These are phyloP conservation scores for Phytophthora tentaculata DNA, from an alignment of 352 stramenopile species.

Conservation along the genomic window DNA sequence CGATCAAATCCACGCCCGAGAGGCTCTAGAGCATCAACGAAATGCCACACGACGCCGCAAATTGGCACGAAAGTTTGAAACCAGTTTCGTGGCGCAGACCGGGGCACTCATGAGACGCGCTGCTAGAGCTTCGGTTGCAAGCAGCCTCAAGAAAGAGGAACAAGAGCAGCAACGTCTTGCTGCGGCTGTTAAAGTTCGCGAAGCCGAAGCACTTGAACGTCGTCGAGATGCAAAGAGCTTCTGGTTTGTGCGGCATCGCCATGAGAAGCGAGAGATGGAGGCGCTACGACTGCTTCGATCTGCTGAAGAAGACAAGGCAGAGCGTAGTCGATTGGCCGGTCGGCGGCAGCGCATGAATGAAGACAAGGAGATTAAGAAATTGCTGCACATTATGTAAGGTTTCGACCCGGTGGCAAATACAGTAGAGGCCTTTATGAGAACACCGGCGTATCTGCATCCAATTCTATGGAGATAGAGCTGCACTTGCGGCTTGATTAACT, in stretches of 20 bases:
- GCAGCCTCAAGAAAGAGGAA: slow-evolving; percentile 38
- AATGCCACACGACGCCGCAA: slow-evolving; percentile 43
- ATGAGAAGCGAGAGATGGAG: slow-evolving; percentile 40
- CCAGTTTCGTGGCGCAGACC: slow-evolving; percentile 57
- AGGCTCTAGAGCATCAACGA: slow-evolving; percentile 58
- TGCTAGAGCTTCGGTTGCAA: slow-evolving; percentile 51
- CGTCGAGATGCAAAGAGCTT: slow-evolving; percentile 74
- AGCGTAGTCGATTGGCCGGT: slow-evolving; percentile 26
- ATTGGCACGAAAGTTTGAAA: slow-evolving; percentile 61
- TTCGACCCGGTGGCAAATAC: neutral
- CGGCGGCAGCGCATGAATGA: slow-evolving; percentile 56
- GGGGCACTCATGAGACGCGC: slow-evolving; percentile 73
- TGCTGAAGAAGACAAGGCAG: slow-evolving; percentile 31
- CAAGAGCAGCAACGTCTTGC: slow-evolving; percentile 40
- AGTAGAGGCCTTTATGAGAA: neutral
- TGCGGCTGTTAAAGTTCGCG: slow-evolving; percentile 33
- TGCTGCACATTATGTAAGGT: slow-evolving; percentile 62
- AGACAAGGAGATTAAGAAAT: slow-evolving; percentile 74
- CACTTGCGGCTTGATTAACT: slow-evolving; percentile 21
- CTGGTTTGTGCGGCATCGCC: slow-evolving; percentile 70
- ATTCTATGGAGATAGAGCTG: slow-evolving; percentile 14
- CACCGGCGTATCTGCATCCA: neutral
- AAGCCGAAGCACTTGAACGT: slow-evolving; percentile 43
- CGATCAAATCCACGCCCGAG: slow-evolving; percentile 47
- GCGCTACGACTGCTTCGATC: slow-evolving; percentile 31